Conservation (phyloP, 805 yeast genomes). For the Kazachstania viticola region DNA sequence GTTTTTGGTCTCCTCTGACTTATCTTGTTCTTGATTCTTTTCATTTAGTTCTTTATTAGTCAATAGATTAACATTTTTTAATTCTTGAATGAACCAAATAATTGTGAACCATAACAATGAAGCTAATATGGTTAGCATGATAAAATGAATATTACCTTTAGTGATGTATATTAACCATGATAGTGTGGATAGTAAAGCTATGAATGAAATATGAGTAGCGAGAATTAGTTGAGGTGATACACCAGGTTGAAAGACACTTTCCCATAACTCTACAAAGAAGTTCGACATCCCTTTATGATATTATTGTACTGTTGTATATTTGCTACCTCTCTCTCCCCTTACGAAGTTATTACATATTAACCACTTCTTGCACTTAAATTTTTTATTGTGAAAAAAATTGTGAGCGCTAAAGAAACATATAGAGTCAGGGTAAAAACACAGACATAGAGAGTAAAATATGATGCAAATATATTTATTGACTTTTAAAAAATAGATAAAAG, state of each 20-base stretch:
- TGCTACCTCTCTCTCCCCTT: too few species aligned
- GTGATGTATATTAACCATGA: slow-evolving; percentile 47
- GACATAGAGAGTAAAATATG: too few species aligned
- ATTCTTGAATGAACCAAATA: slow-evolving; percentile 78
- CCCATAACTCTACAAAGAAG: slow-evolving; percentile 59
- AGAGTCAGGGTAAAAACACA: too few species aligned
- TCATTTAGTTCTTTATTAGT: slow-evolving; percentile 19
- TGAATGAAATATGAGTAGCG: slow-evolving; percentile 82
- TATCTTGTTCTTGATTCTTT: slow-evolving; percentile 4
- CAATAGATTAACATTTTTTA: slow-evolving; percentile 32
- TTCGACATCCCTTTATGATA: too few species aligned
- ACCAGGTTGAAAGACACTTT: slow-evolving; percentile 86
- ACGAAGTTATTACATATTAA: too few species aligned
- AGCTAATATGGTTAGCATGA: slow-evolving; percentile 45
- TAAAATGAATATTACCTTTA: slow-evolving; percentile 53
- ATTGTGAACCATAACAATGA: slow-evolving; percentile 63
- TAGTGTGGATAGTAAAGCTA: slow-evolving; percentile 44
- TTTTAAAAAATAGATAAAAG: too few species aligned
- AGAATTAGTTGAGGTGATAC: slow-evolving; percentile 77
- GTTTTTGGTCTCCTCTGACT: too few species aligned
- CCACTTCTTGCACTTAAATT: too few species aligned
- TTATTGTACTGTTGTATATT: too few species aligned
- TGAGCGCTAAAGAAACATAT: too few species aligned
- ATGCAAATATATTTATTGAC: too few species aligned
- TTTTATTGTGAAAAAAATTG: too few species aligned